A percentile compares a stretch with the other conserved stretches of the same genome.
These are phyloP conservation scores for Ascochyta lentis DNA, from an alignment of 2,329 filamentous ascomycete species.

Conservation along the genomic window DNA sequence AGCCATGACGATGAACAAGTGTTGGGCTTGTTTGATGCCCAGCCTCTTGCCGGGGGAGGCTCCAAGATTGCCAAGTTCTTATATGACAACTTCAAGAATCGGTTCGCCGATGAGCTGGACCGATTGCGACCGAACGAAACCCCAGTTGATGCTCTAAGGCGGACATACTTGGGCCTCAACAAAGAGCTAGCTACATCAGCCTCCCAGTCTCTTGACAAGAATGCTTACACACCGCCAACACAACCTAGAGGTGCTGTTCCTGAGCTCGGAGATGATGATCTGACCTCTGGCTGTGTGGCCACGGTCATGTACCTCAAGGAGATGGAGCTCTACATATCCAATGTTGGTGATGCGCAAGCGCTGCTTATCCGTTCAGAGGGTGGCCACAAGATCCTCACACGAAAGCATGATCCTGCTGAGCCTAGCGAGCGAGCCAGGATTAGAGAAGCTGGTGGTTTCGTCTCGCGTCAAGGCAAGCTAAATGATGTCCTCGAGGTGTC, in stretches of 20 bases:
- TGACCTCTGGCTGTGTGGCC: conserved; percentile 88
- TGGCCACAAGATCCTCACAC: conserved; percentile 80
- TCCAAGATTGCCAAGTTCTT: conserved; percentile 96
- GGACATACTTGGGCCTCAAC: conserved; percentile 88
- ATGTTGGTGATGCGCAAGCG: conserved; percentile 95
- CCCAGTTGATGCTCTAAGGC: conserved; percentile 80
- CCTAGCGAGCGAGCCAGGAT: conserved; percentile 84
- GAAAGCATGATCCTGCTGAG: conserved; percentile 93
- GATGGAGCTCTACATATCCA: conserved; percentile 91
- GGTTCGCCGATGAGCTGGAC: conserved; percentile 83
- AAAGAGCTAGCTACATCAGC: conserved; percentile 91
- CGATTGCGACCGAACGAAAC: conserved; percentile 74
- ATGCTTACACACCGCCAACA: conserved; percentile 49
- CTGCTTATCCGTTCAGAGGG: conserved; percentile 92
- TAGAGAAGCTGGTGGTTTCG: conserved; percentile 92
- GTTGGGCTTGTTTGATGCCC: conserved; percentile 94
- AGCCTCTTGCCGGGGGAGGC: conserved; percentile 84
- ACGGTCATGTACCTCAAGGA: conserved; percentile 89
- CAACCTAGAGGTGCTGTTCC: conserved; percentile 74
- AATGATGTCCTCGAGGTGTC: conserved; percentile 93
- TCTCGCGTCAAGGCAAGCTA: conserved; percentile 90
- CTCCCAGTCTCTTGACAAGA: conserved; percentile 78
- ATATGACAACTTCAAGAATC: conserved; percentile 91
- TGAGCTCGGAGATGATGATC: conserved; percentile 84
- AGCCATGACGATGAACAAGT: conserved; percentile 89